phyloP scores from a whole-genome alignment of 2,329 filamentous ascomycete species.

The Venturia effusa region DNA sequence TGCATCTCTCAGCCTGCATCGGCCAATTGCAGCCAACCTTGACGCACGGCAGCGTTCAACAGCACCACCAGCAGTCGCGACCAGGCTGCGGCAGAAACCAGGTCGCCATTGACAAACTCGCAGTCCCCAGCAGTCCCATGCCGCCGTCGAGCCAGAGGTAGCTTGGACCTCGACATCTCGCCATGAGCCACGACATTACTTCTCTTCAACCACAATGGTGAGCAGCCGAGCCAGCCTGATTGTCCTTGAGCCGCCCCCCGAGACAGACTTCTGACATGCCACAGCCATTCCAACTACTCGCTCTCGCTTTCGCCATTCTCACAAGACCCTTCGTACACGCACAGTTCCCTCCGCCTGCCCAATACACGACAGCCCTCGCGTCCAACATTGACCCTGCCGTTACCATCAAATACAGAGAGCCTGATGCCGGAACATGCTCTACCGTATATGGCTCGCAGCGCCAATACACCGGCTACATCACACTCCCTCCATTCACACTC shows the following conservation, averaged over 20 bases:
- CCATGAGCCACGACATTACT: conserved; percentile 1
- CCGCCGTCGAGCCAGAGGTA: neutral
- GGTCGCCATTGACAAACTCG: neutral
- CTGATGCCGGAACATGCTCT: conserved; percentile 48
- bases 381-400: conserved; percentile 55
- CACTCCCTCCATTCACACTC: conserved; percentile 42
- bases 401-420: conserved; percentile 56
- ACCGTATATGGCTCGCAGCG: conserved; percentile 55
- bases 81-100: neutral
- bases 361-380: conserved; percentile 41
- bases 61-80: neutral
- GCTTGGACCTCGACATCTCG: neutral
- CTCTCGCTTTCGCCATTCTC: conserved; percentile 8
- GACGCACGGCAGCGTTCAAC: neutral
- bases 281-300: conserved; percentile 10
- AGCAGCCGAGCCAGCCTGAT: neutral
- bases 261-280: neutral
- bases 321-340: conserved; percentile 15
- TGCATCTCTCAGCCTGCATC: neutral
- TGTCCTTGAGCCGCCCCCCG: neutral
- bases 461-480: conserved; percentile 62
- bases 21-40: neutral
- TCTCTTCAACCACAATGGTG: neutral
- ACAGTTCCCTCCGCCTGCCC: conserved; percentile 28
- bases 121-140: neutral